Evolutionary conservation across 2,329 filamentous ascomycete species (phyloP).

Genomic region (Neofusicoccum umdonicola): DNA sequence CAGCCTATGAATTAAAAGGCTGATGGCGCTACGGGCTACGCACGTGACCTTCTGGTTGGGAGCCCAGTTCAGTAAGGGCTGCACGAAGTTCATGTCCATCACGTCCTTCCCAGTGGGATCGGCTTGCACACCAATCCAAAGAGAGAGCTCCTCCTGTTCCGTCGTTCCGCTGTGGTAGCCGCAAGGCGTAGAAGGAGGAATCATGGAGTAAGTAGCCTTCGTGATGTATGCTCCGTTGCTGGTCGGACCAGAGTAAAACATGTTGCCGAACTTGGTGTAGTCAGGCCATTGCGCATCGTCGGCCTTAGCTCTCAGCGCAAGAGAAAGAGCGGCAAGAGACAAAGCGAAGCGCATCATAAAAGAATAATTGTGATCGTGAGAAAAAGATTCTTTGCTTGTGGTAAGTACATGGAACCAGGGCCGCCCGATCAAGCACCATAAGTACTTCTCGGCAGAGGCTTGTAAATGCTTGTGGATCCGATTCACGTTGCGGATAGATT

Average conservation of each 20-base stretch:
- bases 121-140: constrained; percentile 18
- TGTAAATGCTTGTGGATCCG: not conserved
- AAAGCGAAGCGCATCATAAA: not conserved
- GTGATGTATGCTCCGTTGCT: constrained; percentile 18
- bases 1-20: not conserved
- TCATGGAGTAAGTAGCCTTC: constrained; percentile 18
- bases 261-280: constrained; percentile 16
- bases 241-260: constrained; percentile 18
- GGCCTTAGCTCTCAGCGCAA: not conserved
- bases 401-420: not conserved
- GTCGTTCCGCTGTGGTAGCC: not conserved
- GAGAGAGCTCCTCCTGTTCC: not conserved
- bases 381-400: not conserved
- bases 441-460: not conserved
- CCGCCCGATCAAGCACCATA: not conserved
- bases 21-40: not conserved
- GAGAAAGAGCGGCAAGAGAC: not conserved
- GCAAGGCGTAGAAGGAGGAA: constrained; percentile 8
- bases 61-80: constrained; percentile 17
- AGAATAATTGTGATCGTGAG: not conserved
- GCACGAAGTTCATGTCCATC: constrained; percentile 15
- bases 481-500: not conserved
- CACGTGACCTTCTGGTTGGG: not conserved
- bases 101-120: constrained; percentile 11
- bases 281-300: not conserved